Evolutionary conservation across 495 filamentous ascomycete species (phyloP), one percentile per base, ranked within the genome.

Genomic region (Aspergillus ostianus): DNA sequence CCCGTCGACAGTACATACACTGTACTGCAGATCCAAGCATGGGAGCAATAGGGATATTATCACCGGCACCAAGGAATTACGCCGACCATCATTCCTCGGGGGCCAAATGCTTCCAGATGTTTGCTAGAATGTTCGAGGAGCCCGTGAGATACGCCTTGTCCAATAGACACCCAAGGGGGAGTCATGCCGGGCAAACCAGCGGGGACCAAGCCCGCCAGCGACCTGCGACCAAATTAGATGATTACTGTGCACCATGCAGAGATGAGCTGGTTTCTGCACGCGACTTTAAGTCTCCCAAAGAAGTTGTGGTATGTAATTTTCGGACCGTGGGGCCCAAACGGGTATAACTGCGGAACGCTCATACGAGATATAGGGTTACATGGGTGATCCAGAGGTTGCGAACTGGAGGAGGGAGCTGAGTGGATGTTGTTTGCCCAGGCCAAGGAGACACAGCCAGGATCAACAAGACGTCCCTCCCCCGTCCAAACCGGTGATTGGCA

Each of bases 71-170:
- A 13, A 17, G 12, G 36, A 41, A 41, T 12, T 41, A 41, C 36
- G 10, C 36, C 10, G 1, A 12, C 3, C 9, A 10, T 12, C 30
- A 8, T 32, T 2, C 6, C 10, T 32, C 9, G 10, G 36, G 36
- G 36, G 36, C 36, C 50, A 15, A 52, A 60, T 69, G 62, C 58
- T 71, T 72, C 66, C 67, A 69, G 67, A 69, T 65, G 64, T 64
- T 69, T 61, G 67, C 62, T 69, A 67, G 70, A 70, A 72, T 56
- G 57, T 55, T 67, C 56, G 18, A 56, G 58, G 57, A 58, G 56
- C 55, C 62, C 62, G 62, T 54, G 56, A 0, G 9, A 15, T 41
- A 41, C 36, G 36, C 36, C 36, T 41, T 6, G 32, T 36, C 32
- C 32, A 36, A 36, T 36, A 36, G 32, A 36, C 32, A 36, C 32